A percentile compares a stretch with the other conserved stretches of the same genome.
Conservation (phyloP, 306 rosid genomes). For the Lagenaria siceraria region DNA sequence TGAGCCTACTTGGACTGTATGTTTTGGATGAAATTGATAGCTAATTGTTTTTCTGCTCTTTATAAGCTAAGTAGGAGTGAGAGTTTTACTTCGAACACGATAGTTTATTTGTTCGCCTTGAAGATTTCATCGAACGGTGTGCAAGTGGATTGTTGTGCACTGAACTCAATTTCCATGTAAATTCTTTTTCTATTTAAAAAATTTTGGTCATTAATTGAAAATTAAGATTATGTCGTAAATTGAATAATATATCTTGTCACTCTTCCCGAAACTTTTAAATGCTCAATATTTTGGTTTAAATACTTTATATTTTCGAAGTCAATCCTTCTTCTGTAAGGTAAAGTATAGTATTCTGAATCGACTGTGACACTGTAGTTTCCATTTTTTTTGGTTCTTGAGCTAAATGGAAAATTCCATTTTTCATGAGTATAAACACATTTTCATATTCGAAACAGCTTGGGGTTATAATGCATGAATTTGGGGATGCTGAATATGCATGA, state of each 20-base stretch:
- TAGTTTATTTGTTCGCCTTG: background rate
- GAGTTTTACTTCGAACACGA: background rate
- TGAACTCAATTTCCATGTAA: background rate
- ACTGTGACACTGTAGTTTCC: background rate
- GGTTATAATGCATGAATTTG: background rate
- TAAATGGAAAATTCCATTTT: background rate
- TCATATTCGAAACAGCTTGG: background rate
- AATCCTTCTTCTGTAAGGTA: background rate
- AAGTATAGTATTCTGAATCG: background rate
- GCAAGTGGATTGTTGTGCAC: background rate
- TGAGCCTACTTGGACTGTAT: background rate
- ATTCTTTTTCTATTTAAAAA: background rate
- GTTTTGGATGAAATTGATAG: background rate
- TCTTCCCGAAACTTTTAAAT: background rate
- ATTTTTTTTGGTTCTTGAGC: background rate
- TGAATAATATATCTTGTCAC: background rate
- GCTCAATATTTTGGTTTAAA: background rate
- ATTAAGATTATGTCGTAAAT: background rate
- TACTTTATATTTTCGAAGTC: background rate
- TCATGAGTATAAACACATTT: background rate
- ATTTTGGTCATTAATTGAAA: background rate
- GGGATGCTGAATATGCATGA: background rate
- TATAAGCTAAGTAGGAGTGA: background rate
- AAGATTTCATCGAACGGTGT: background rate
- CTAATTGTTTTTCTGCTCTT: too few relatives aligned